phyloP scores from a whole-genome alignment of 208 protist species.

The Wallacemonas sp. region DNA sequence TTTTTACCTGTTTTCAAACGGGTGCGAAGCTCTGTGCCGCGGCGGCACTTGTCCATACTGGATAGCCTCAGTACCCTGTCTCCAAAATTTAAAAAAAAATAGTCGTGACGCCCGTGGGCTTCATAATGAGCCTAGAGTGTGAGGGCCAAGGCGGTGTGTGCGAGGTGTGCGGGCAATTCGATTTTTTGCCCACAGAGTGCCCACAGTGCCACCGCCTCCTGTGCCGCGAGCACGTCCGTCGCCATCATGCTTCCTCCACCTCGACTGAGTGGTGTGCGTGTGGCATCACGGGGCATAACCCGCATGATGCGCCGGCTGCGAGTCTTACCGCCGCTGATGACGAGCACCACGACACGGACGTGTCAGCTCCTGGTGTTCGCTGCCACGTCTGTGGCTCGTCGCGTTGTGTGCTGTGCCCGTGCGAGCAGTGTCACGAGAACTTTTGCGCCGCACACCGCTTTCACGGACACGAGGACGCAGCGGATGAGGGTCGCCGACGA shows the following conservation, averaged over 20 bases:
- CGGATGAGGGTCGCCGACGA: not conserved
- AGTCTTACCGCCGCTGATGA: not conserved
- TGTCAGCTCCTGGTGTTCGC: not conserved
- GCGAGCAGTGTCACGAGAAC: conserved; percentile 27
- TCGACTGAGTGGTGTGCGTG: not conserved
- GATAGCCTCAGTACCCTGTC: too few relatives aligned
- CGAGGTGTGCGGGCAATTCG: conserved; percentile 65
- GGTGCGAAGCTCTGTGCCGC: too few relatives aligned
- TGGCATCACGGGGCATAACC: not conserved
- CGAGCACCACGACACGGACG: not conserved
- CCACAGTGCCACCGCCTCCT: conserved; percentile 44
- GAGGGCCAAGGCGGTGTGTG: conserved; percentile 50
- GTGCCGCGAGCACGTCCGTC: conserved; percentile 50
- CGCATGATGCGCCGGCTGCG: not conserved
- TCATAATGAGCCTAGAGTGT: conserved; percentile 62
- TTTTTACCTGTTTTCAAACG: too few relatives aligned
- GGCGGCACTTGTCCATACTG: too few relatives aligned
- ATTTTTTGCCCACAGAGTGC: conserved; percentile 66
- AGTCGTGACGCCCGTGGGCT: too few relatives aligned
- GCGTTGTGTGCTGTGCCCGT: conserved; percentile 44
- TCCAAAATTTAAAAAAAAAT: too few relatives aligned
- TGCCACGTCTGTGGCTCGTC: conserved; percentile 31
- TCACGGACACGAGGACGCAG: conserved; percentile 41
- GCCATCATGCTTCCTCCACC: conserved; percentile 29
- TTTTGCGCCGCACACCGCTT: conserved; percentile 70